Base-by-base conservation (phyloP, 768 basidiomycete species). In the Calocera cornea region DNA sequence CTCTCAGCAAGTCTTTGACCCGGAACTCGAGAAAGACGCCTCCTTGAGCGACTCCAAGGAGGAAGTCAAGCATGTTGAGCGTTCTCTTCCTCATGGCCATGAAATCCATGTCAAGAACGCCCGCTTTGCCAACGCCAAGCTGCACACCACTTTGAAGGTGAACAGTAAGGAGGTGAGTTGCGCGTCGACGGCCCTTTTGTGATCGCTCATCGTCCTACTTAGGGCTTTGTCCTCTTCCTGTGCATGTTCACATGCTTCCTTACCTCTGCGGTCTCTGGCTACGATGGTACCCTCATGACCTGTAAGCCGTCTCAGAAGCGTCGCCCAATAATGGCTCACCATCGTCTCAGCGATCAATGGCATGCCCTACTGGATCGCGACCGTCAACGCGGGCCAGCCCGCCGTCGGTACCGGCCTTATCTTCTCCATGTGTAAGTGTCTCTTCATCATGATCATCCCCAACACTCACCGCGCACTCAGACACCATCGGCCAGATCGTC, bases 401-500 rank as follows among this genome's bases (percentile, higher is more conserved):
- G 73, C 71, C 17, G 65, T 69, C 19, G 54, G 54, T 12, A 74
- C 73, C 11, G 72, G 71, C 34, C 68, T 74, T 34, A 74, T 74
- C 63, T 74, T 74, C 70, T 72, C 73, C 3, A 74, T 74, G 41
- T 74, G 70, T 69, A 65, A 40, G 68, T 36, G 17, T 27, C 19
- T 63, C 29, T 44, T 2, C n/a, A 1, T 40, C 50, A 16, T n/a
- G 40, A 31, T 65, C 8, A n/a, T 36, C 10, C 22, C 8, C 34
- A 17, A 7, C n/a, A 34, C 65, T 64, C 44, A 66, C 47, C 50
- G 17, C 31, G 22, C 36, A 34, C 41, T 27, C 66, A 72, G 70
- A 74, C 41, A 75, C 74, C 22, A 70, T 74, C 38, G 74, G 74
- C 44, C 69, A 68, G 41, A 74, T 75, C 29, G 67, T 75, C 54